Conservation (phyloP, 192 early-diverging fungal species). For the Dispira parvispora region DNA sequence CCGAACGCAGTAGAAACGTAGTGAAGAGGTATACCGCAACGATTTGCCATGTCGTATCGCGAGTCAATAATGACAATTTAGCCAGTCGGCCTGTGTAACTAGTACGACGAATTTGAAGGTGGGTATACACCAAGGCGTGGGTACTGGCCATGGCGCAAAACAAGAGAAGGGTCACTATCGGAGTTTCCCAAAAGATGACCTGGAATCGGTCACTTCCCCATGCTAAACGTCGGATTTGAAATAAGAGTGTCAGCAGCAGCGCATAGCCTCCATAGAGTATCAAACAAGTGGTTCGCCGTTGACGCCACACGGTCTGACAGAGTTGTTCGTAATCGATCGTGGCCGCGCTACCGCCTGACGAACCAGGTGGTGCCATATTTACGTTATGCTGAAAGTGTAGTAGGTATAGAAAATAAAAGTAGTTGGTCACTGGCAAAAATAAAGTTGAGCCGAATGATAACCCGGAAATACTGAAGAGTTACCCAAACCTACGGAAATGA, state of each 20-base stretch:
- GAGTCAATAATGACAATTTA: not conserved
- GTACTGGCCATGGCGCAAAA: not conserved
- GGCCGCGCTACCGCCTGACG: not conserved
- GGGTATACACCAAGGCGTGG: not conserved
- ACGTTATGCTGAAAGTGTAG: no score
- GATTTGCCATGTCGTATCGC: not conserved
- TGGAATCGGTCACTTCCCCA: not conserved
- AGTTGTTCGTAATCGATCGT: conserved; percentile 8
- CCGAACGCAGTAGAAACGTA: no score
- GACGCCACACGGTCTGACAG: not conserved
- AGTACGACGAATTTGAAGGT: not conserved
- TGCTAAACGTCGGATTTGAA: not conserved
- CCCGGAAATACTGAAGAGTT: no score
- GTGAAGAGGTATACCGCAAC: not conserved
- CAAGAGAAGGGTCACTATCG: not conserved
- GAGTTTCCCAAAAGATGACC: not conserved
- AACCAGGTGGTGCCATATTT: not conserved
- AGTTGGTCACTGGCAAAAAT: no score
- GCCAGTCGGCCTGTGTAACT: not conserved
- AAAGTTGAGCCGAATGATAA: no score
- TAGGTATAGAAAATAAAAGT: no score
- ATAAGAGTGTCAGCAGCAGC: not conserved
- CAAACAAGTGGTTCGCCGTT: not conserved
- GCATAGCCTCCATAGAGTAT: not conserved
- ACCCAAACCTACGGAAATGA: no score